Evolutionary conservation across 176 grass and related monocot genomes (phyloP).

Genomic region (Thinopyrum elongatum): DNA sequence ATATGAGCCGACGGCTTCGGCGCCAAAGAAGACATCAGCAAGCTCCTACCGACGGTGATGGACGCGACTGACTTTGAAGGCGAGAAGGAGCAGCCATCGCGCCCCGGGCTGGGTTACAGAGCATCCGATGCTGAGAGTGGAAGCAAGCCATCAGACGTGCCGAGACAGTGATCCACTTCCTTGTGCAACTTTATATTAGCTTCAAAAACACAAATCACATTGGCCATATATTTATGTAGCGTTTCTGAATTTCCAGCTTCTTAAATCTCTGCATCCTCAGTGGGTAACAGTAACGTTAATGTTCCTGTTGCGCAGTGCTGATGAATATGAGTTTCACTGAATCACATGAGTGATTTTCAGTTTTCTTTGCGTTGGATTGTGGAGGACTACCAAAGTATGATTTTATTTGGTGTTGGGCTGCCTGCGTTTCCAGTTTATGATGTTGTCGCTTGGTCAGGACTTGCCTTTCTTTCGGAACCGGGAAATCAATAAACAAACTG

Average conservation of each 20-base stretch:
- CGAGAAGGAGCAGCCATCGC: constrained; percentile 33
- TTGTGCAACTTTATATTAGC: background rate
- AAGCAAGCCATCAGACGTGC: background rate
- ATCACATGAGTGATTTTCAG: background rate
- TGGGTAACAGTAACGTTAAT: background rate
- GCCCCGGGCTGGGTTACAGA: constrained; percentile 32
- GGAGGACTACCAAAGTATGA: background rate
- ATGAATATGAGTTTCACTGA: background rate
- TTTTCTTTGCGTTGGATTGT: background rate
- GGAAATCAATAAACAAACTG: no score
- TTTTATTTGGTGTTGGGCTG: background rate
- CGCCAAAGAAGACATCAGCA: constrained; percentile 62
- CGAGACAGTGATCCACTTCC: background rate
- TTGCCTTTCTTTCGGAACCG: no score
- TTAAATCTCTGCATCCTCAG: background rate
- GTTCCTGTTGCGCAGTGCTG: background rate
- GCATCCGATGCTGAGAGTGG: background rate
- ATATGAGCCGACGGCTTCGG: constrained; percentile 64
- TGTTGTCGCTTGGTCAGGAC: background rate
- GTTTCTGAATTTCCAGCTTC: background rate
- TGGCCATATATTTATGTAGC: background rate
- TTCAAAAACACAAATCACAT: background rate
- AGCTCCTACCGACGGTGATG: constrained; percentile 52
- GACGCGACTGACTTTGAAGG: constrained; percentile 72
- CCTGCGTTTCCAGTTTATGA: background rate